Conservation (phyloP, 2,329 filamentous ascomycete genomes). For the Allantophomopsis cytisporea region DNA sequence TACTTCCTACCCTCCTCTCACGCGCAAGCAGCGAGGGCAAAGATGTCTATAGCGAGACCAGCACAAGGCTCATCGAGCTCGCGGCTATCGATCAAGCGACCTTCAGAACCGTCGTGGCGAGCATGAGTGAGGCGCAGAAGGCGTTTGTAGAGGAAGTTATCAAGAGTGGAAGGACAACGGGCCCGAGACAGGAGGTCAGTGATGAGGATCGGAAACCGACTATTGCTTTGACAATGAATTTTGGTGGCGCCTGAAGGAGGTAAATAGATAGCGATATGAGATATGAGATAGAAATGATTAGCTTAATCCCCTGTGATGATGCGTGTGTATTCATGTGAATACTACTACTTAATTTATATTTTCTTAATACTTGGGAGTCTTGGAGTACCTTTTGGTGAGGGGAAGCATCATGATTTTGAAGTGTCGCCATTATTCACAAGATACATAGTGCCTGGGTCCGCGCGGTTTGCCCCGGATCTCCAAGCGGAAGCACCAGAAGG, state of each 20-base stretch:
- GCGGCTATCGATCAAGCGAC: constrained; percentile 58
- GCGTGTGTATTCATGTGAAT: too few species aligned
- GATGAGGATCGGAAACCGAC: constrained; percentile 49
- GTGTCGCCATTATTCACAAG: too few species aligned
- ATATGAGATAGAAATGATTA: too few species aligned
- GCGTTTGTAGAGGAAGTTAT: constrained; percentile 72
- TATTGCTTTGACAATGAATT: constrained; percentile 93
- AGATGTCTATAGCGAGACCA: constrained; percentile 54
- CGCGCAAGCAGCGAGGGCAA: constrained; percentile 53
- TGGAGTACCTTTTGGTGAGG: too few species aligned
- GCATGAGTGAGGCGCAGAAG: constrained; percentile 58
- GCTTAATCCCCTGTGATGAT: too few species aligned
- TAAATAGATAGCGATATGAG: too few species aligned
- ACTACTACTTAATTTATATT: too few species aligned
- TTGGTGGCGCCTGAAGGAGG: constrained; percentile 30
- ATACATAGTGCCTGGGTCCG: too few species aligned
- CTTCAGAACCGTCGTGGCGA: constrained; percentile 63
- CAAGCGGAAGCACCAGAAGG: too few species aligned
- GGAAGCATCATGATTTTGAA: too few species aligned
- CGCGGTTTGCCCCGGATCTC: too few species aligned
- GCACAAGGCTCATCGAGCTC: constrained; percentile 64
- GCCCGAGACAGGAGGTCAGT: constrained; percentile 20
- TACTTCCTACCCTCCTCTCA: constrained; percentile 65
- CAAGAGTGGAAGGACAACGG: constrained; percentile 41
- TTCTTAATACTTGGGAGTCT: too few species aligned